Evolutionary conservation across 352 stramenopile genomes (phyloP), one percentile per base, ranked within the genome.

Genomic region (Pythium sukuiense): DNA sequence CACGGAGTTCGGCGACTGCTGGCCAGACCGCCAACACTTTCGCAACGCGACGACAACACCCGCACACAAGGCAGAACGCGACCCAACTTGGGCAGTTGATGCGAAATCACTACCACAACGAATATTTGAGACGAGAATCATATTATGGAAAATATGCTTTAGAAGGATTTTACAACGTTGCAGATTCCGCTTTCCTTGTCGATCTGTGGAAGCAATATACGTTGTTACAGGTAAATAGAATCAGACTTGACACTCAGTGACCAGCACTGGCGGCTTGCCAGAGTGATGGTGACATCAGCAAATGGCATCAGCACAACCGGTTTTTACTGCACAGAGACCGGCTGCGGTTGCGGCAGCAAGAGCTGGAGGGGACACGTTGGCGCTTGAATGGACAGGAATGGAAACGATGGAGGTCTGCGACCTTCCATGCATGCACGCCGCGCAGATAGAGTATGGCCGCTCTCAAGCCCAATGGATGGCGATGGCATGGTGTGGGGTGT

Each of bases 21-120:
- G 57, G 64, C 41, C 62, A 53, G 62, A 52, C 26, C 46, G 16
- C 16, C 49, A 55, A 24, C 49, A 37, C 39, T n/a, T 18, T 26
- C 26, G 27, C 41, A 26, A 61, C 29, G 13, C 14, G 18, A 48
- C 59, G 29, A 60, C 60, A 27, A 4, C 37, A 4, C 9, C 4
- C 33, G 32, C 63, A 70, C 63, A 70, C 63, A 33, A 70, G 56
- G 64, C 64, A 65, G 65, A 70, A 61, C 30, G n/a, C 26, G 57
- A 62, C 18, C 6, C 32, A 3, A 35, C 32, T n/a, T n/a, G 32
- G 4, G 8, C 32, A 35, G 32, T 8, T 65, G 37, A 65, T 60
- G 39, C 33, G 56, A 13, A 65, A 65, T 57, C 55, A 52, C 55
- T 41, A 9, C 11, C 35, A 41, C 11, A 2, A 16, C 2, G 35